phyloP scores from a whole-genome alignment of 2,329 filamentous ascomycete species.

The Cytospora piceicola region DNA sequence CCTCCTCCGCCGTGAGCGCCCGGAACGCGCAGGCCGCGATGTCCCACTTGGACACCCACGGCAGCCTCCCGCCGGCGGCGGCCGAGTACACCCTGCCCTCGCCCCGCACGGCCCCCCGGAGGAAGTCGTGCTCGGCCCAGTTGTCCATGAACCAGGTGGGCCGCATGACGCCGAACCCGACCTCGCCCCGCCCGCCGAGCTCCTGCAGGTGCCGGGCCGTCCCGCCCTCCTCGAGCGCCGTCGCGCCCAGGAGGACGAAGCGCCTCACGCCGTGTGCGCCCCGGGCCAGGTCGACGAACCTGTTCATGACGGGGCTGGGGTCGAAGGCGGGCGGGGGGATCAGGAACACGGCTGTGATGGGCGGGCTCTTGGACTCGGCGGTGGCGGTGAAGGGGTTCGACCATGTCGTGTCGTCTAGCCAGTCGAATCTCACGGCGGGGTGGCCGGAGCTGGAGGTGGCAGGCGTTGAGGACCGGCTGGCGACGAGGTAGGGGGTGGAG shows the following conservation, averaged over 20 bases:
- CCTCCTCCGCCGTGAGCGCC: constrained; percentile 43
- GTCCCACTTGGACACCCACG: constrained; percentile 51
- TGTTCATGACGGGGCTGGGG: constrained; percentile 40
- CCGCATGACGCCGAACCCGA: constrained; percentile 49
- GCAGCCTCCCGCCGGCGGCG: constrained; percentile 48
- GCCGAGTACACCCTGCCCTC: constrained; percentile 49
- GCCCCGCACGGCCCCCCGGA: constrained; percentile 41
- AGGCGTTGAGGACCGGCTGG: constrained; percentile 42
- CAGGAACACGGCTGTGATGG: constrained; percentile 47
- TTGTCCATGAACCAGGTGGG: constrained; percentile 57
- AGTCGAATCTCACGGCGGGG: constrained; percentile 48
- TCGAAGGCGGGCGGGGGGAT: constrained; percentile 43
- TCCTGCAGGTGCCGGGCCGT: constrained; percentile 45
- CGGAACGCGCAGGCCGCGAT: constrained; percentile 50
- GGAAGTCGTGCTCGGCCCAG: constrained; percentile 41
- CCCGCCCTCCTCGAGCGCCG: constrained; percentile 41
- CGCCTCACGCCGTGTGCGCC: constrained; percentile 41
- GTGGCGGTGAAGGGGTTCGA: constrained; percentile 38
- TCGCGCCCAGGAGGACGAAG: constrained; percentile 51
- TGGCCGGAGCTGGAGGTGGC: constrained; percentile 35
- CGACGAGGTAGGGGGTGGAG: constrained; percentile 41
- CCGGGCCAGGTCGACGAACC: constrained; percentile 48
- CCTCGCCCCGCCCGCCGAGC: constrained; percentile 40
- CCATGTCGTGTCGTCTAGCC: constrained; percentile 48
- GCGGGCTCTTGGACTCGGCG: constrained; percentile 11